A percentile compares a stretch with the other conserved stretches of the same genome.
Evolutionary conservation across 768 basidiomycete species (phyloP).

Genomic region (Phylloporus sp.): DNA sequence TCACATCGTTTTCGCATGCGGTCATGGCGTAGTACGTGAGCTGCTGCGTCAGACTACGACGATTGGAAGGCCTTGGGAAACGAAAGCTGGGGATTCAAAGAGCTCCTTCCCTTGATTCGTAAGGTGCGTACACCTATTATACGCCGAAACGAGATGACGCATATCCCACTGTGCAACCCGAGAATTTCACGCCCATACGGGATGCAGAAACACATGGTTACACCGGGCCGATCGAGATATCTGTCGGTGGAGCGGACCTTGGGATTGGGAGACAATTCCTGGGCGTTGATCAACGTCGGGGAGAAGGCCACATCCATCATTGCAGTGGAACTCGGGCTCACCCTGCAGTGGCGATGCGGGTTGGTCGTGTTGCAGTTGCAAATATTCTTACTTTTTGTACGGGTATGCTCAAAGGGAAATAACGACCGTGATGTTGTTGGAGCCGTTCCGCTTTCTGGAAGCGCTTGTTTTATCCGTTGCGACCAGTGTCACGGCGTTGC

Average conservation of each 20-base stretch:
- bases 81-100: background rate
- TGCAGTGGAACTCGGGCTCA: conserved; percentile 40
- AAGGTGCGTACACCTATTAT: background rate
- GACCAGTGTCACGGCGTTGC: too few relatives aligned
- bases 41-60: background rate
- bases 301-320: conserved; percentile 62
- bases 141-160: background rate
- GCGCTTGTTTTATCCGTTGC: too few relatives aligned
- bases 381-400: too few relatives aligned
- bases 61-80: background rate
- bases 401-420: too few relatives aligned
- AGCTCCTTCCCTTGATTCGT: background rate
- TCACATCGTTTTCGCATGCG: background rate
- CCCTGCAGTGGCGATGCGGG: too few relatives aligned
- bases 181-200: background rate
- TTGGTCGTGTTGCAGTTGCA: too few relatives aligned
- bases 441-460: too few relatives aligned
- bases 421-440: too few relatives aligned
- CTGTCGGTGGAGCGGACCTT: background rate
- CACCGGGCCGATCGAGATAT: background rate
- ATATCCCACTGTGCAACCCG: background rate
- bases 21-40: background rate
- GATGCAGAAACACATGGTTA: background rate
- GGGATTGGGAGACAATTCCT: background rate
- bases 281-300: conserved; percentile 38